phyloP scores from a whole-genome alignment of 257 asterid species.

The Eucommia ulmoides region DNA sequence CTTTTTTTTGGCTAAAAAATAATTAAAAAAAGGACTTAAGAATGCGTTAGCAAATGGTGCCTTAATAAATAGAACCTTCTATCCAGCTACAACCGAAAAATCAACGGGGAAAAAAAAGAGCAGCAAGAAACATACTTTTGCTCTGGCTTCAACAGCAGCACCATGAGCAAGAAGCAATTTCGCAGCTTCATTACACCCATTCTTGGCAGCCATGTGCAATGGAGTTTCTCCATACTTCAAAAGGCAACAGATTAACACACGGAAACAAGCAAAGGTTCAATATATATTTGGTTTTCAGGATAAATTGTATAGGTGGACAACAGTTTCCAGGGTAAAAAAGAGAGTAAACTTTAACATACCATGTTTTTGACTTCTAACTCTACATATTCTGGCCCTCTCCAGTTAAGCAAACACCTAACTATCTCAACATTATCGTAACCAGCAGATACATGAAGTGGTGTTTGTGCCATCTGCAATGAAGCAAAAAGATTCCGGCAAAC shows the following conservation, averaged over 20 bases:
- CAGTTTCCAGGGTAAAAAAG: too few species aligned
- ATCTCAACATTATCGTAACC: constrained; percentile 81
- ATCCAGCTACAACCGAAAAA: too few species aligned
- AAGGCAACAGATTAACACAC: constrained; percentile 4
- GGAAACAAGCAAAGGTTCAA: constrained; percentile 6
- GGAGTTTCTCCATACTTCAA: constrained; percentile 97
- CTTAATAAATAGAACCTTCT: too few species aligned
- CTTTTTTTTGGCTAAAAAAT: too few species aligned
- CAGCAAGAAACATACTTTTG: constrained; percentile 58
- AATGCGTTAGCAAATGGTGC: too few species aligned
- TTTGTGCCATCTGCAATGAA: constrained; percentile 72
- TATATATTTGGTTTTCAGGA: too few species aligned
- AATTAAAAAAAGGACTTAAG: too few species aligned
- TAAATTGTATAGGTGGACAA: too few species aligned
- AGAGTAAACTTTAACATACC: constrained; percentile 33
- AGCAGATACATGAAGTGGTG: constrained; percentile 96
- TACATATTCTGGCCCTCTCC: constrained; percentile 68
- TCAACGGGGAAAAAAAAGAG: neutral
- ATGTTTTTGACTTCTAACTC: constrained; percentile 88
- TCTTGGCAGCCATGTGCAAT: constrained; percentile 97
- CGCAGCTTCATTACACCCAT: constrained; percentile 87
- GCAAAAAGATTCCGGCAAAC: too few species aligned
- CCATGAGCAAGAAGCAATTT: constrained; percentile 78
- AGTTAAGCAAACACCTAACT: constrained; percentile 58
- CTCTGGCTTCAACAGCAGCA: constrained; percentile 82